These are phyloP conservation scores for Alternaria angustiovoidea DNA, from an alignment of 2,329 filamentous ascomycete species.

Conservation along the genomic window DNA sequence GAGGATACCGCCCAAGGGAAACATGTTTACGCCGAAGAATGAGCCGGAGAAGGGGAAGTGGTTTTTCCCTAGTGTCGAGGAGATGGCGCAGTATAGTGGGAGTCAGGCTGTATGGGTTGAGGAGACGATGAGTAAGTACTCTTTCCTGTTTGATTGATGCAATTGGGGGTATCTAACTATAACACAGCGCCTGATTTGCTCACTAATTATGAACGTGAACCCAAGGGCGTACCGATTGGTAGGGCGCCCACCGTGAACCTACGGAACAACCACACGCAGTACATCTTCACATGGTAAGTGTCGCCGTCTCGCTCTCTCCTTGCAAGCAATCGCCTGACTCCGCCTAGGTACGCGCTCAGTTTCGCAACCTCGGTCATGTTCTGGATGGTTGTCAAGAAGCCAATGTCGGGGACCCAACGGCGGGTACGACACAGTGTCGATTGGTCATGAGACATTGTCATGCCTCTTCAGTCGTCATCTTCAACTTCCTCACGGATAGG, in stretches of 20 bases:
- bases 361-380: conserved; percentile 92
- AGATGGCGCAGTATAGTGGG: conserved; percentile 86
- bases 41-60: conserved; percentile 83
- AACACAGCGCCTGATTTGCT: conserved; percentile 77
- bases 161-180: conserved; percentile 40
- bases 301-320: not conserved
- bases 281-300: conserved; percentile 96
- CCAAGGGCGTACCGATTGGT: conserved; percentile 87
- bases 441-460: conserved; percentile 64
- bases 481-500: conserved; percentile 54
- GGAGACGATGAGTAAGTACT: conserved; percentile 81
- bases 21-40: conserved; percentile 95
- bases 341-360: conserved; percentile 81
- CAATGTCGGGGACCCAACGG: conserved; percentile 74
- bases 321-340: conserved; percentile 22
- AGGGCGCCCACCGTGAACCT: conserved; percentile 88
- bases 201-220: conserved; percentile 75
- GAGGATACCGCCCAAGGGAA: conserved; percentile 93
- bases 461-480: conserved; percentile 51
- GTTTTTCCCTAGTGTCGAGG: conserved; percentile 90
- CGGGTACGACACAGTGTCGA: conserved; percentile 79
- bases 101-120: conserved; percentile 95
- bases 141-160: conserved; percentile 6
- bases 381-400: conserved; percentile 92
- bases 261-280: conserved; percentile 96